These are phyloP conservation scores for Suillus weaverae DNA, from an alignment of 768 basidiomycete species.

Conservation along the genomic window DNA sequence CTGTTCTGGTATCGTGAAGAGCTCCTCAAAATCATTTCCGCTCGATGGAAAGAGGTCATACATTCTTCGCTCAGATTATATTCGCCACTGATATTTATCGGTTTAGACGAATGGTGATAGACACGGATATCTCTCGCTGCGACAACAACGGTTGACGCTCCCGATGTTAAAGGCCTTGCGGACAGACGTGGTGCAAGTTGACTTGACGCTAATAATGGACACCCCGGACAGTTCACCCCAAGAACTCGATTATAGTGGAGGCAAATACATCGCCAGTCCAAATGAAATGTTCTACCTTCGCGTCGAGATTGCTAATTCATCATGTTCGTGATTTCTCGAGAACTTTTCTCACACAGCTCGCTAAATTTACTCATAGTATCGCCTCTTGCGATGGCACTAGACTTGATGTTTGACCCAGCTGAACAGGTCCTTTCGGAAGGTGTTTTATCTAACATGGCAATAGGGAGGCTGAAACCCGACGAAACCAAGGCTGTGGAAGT, in stretches of 20 bases:
- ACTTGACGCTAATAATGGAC: slow-evolving; percentile 48
- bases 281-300: slow-evolving; percentile 67
- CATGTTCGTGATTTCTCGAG: slow-evolving; percentile 46
- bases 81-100: slow-evolving; percentile 4
- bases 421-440: slow-evolving; percentile 76
- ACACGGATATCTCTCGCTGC: slow-evolving; percentile 72
- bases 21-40: slow-evolving; percentile 65
- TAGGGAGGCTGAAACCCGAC: slow-evolving; percentile 62
- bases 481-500: slow-evolving; percentile 52
- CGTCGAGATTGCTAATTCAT: slow-evolving; percentile 60
- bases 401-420: slow-evolving; percentile 54
- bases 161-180: slow-evolving; percentile 80
- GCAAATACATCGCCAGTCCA: slow-evolving; percentile 50
- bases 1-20: slow-evolving; percentile 97
- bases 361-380: slow-evolving; percentile 39
- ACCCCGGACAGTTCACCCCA: slow-evolving; percentile 17
- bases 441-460: slow-evolving; percentile 52
- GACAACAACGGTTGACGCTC: slow-evolving; percentile 73
- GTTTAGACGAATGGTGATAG: slow-evolving; percentile 76
- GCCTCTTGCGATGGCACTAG: slow-evolving; percentile 51
- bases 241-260: slow-evolving; percentile 21
- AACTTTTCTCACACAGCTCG: slow-evolving; percentile 5
- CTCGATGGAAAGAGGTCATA: slow-evolving; percentile 85
- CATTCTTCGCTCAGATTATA: background rate
- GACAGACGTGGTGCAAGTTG: slow-evolving; percentile 61